Evolutionary conservation across 306 rosid genomes (phyloP).

Genomic region (Quercus glauca): DNA sequence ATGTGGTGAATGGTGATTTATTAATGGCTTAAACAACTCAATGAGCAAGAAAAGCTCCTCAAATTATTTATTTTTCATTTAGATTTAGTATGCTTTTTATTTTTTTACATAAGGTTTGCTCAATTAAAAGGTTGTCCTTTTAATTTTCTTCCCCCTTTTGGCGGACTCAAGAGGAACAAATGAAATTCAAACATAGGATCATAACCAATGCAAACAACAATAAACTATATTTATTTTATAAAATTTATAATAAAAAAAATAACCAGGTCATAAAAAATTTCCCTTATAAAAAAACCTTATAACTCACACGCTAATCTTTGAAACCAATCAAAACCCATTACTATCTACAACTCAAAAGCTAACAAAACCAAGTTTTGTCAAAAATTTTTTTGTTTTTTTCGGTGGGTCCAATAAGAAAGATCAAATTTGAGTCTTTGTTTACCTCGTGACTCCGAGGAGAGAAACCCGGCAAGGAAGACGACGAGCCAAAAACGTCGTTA

Average conservation of each 20-base stretch:
- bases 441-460: constrained; percentile 39
- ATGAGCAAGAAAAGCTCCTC: neutral
- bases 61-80: neutral
- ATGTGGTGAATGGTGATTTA: neutral
- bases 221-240: too few species aligned
- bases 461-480: constrained; percentile 46
- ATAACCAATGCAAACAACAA: too few species aligned
- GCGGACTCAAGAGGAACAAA: too few species aligned
- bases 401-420: neutral
- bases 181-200: too few species aligned
- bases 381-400: neutral
- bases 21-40: neutral
- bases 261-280: neutral
- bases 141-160: too few species aligned
- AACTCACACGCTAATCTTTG: neutral
- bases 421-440: neutral
- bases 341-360: neutral
- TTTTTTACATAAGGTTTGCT: neutral
- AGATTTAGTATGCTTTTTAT: neutral
- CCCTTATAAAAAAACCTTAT: too few species aligned
- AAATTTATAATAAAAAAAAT: too few species aligned
- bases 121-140: too few species aligned
- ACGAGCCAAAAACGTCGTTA: constrained; percentile 44
- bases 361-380: neutral
- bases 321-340: neutral